Base-by-base conservation (phyloP, 2,329 filamentous ascomycete species). In the Diaporthe sp. region DNA sequence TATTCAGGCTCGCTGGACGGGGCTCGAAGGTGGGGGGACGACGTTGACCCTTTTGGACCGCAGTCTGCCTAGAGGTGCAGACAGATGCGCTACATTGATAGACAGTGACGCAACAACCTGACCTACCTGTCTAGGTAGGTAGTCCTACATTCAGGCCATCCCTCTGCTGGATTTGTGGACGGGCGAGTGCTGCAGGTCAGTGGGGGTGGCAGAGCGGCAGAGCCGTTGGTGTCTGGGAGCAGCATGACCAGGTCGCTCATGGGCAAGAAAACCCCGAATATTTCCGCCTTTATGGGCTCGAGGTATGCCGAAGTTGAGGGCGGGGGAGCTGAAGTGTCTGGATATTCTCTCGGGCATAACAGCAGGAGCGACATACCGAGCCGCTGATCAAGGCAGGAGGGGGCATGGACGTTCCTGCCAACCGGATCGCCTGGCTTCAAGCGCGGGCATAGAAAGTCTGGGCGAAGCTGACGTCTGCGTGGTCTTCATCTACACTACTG, bases 21-120 rank as follows among this genome's bases (percentile, higher is more conserved):
- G 31, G 15, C 10, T 59, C 25, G 7, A 7, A 65, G 17, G 44
- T 5, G 13, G 25, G 22, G 31, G 49, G 34, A 25, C 65, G 34
- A 37, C 10, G 46, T 19, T 17, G 44, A n/a, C 31, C 31, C 15
- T 34, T 19, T 22, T 22, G 31, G 25, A 3, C 49, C 25, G n/a
- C 15, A 55, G 49, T 69, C 28, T 37, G 49, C 34, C 49, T 10
- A 13, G 17, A 13, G 49, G 31, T 37, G 65, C 31, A 39, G 31
- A 25, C 34, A 17, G 46, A 15, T 68, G 34, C n/a, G 34, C 12
- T 53, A n/a, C 12, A 10, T 28, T 39, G 22, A 31, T n/a, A 68
- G 65, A 28, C 31, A 51, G n/a, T 68, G 65, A 68, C 65, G 34
- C 46, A 53, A 53, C 15, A 12, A 46, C n/a, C 62, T 37, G 31